These are phyloP conservation scores for Coemansia sp. DNA, from an alignment of 192 early-diverging fungal species.

Conservation along the genomic window DNA sequence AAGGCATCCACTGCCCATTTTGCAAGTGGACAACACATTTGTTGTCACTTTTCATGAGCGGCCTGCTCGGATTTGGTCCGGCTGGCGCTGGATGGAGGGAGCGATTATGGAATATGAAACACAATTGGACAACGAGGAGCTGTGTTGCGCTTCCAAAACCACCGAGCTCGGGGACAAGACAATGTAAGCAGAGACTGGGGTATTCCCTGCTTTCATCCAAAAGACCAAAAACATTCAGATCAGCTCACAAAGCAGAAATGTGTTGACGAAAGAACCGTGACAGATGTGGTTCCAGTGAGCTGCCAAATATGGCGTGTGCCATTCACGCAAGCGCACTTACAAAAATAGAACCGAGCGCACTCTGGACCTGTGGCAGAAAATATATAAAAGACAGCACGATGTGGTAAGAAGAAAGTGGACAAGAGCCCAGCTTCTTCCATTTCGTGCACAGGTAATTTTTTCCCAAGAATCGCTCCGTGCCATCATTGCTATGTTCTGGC, in stretches of 20 bases:
- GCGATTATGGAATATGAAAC: not conserved
- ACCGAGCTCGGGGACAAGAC: slow-evolving; percentile 1
- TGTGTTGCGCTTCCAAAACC: not conserved
- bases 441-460: not conserved
- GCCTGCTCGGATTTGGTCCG: not conserved
- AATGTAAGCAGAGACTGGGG: slow-evolving; percentile 1
- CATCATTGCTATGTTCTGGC: not conserved
- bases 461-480: not conserved
- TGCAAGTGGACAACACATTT: not conserved
- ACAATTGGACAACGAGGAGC: not conserved
- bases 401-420: not conserved
- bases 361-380: not conserved
- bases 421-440: not conserved
- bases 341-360: not conserved
- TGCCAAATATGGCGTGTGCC: not conserved
- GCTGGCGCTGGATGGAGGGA: not conserved
- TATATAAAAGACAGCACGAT: slow-evolving; percentile 1
- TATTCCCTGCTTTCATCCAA: slow-evolving; percentile 1
- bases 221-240: not conserved
- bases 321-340: not conserved
- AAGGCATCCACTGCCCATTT: not conserved
- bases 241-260: not conserved
- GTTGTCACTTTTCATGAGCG: not conserved
- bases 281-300: not conserved
- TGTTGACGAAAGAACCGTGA: not conserved